Base-by-base conservation (phyloP, 768 basidiomycete genomes). In the Cytidiella melzeri region DNA sequence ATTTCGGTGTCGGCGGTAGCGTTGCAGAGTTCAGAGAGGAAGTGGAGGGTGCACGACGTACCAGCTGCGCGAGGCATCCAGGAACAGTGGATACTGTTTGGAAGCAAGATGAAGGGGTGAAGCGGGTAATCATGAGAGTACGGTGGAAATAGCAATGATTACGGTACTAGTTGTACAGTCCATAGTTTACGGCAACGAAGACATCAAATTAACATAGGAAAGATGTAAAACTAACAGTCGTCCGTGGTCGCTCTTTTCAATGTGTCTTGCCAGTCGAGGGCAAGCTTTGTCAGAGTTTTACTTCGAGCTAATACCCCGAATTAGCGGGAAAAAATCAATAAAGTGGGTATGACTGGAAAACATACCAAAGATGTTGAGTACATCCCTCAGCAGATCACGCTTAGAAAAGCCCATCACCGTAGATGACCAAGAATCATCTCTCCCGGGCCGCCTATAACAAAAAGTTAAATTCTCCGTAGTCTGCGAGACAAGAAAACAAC, bases 1-100 rank as follows among this genome's bases (percentile, higher is more conserved):
- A 97, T 63, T 97, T 98, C 64, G 95, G 95, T 5, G 92, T 97
- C 3, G 94, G 93, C 1, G 94, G 95, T 0, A 90, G 93, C 5
- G 69, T 94, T 23, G 65, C 76, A 11, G 87, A 84, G 52, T 95
- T 95, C 57, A 63, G 80, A n/a, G 61, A 67, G 23, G 73, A 72
- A 5, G 76, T 92, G 2, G 67, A 75, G 52, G 65, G 60, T 24
- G 65, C 61, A 23, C 12, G 43, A 10, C 36, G 38, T 10, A 30
- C 21, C 15, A 19, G 40, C 3, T 48, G 39, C n/a, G 47, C 36
- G 1, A 20, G 48, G 61, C 61, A 1, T 45, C 55, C 57, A 3
- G 83, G 79, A 0, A 64, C 53, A 24, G 77, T 82, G 1, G 71
- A 77, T 55, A 76, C 71, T 2, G 76, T 92, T 1, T 84, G 80